Base-by-base conservation (phyloP, 2,329 filamentous ascomycete species). In the Pleomassaria siparia region DNA sequence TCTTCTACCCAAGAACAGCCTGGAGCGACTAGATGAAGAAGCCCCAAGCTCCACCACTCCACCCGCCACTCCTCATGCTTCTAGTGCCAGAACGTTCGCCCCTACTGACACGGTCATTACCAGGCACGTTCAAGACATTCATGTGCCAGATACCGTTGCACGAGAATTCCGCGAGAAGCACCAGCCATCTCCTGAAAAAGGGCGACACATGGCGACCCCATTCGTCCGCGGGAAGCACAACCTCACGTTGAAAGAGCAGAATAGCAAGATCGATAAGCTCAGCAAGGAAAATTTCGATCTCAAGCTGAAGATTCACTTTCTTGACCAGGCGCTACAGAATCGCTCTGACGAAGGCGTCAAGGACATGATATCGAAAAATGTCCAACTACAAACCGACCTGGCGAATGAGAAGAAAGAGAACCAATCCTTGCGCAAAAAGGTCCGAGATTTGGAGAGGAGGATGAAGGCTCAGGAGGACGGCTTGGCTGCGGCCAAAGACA, bases 231-330 rank as follows among this genome's bases (percentile, higher is more conserved):
- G 60, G 53, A 74, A 71, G 57, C 69, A 64, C 60, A 76, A 71
- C 50, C 64, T 99, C 72, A 97, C 94, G 0, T 76, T 99, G 32
- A 97, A 96, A 70, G 94, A 99, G 72, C 94, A 99, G 72, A 96
- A 92, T 66, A 95, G 88, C 72, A 97, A 92, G 12, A 96, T 99
- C 55, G 94, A 99, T 71, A 85, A 91, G 49, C 80, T 97, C 2
- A 95, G 90, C 50, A 99, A 99, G 73, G 94, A 99, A 70, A 99
- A 99, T 37, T 99, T 97, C 67, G 92, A 96, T 67, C 76, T 97
- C 46, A 96, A 97, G 72, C 85, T 97, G 72, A 95, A 96, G 69
- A 94, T 97, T 55, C 95, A 96, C 79, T 99, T 96, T 65, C 80
- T 99, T 40, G 95, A 92, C 62, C 89, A 97, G 69, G 88, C 92